Percentiles rank a stretch among this genome's conserved stretches.
Conservation (phyloP, 2,329 filamentous ascomycete genomes). For the Colletotrichum sp. region DNA sequence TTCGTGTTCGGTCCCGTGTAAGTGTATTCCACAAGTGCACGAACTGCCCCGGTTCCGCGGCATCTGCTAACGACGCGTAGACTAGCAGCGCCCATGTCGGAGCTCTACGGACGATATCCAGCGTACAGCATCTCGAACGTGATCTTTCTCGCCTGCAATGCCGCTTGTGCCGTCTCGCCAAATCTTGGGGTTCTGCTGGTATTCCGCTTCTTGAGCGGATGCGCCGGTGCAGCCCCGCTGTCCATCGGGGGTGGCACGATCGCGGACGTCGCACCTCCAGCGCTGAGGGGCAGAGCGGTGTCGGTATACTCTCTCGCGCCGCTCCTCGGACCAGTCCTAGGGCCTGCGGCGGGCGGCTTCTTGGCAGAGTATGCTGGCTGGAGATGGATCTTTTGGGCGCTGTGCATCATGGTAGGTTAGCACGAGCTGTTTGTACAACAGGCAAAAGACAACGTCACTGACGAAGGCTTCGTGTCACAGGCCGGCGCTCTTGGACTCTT, state of each 20-base stretch:
- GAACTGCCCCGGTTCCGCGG: no score
- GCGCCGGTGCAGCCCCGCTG: slow-evolving; percentile 27
- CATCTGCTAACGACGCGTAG: not conserved
- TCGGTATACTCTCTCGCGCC: slow-evolving; percentile 36
- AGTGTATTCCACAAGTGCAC: slow-evolving; percentile 23
- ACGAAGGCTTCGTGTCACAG: slow-evolving; percentile 29
- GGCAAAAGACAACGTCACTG: not conserved
- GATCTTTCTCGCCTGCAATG: slow-evolving; percentile 32
- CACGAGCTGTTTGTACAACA: not conserved
- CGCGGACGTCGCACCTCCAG: slow-evolving; percentile 36
- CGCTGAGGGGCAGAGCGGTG: slow-evolving; percentile 37
- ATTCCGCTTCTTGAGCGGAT: slow-evolving; percentile 33
- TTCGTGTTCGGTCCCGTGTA: slow-evolving; percentile 43
- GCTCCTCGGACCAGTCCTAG: slow-evolving; percentile 33
- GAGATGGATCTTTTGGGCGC: slow-evolving; percentile 53
- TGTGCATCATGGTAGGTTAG: slow-evolving; percentile 39
- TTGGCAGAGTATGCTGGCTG: slow-evolving; percentile 30
- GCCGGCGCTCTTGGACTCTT: slow-evolving; percentile 35
- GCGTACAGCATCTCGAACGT: slow-evolving; percentile 32
- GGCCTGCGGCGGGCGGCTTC: slow-evolving; percentile 36
- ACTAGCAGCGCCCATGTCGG: slow-evolving; percentile 37
- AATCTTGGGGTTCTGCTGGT: slow-evolving; percentile 33
- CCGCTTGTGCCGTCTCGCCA: slow-evolving; percentile 29
- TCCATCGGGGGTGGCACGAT: slow-evolving; percentile 39
- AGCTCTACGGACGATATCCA: slow-evolving; percentile 36